phyloP scores from a whole-genome alignment of 2,329 filamentous ascomycete genomes.

The Sclerotinia borealis region DNA sequence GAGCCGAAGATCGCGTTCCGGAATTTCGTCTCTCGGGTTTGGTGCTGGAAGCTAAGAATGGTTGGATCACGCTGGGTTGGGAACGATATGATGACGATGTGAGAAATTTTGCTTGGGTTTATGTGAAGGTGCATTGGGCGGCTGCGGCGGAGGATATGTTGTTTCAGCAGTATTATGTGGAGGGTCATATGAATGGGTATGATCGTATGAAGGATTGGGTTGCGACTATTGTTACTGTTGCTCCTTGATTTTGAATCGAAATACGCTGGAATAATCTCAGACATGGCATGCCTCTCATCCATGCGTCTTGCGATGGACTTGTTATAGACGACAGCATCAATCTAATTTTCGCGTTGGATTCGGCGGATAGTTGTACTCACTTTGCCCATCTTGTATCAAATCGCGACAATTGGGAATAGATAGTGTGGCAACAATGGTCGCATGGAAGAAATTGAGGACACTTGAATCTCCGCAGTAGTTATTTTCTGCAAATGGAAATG shows the following conservation, averaged over 20 bases:
- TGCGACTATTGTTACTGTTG: background rate
- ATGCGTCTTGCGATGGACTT: background rate
- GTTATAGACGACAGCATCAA: background rate
- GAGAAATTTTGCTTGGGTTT: slow-evolving; percentile 9
- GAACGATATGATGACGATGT: slow-evolving; percentile 9
- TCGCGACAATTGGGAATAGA: background rate
- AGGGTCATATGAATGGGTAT: slow-evolving; percentile 2
- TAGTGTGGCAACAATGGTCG: background rate
- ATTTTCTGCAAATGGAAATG: background rate
- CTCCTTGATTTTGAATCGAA: background rate
- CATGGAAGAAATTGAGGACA: background rate
- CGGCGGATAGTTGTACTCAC: background rate
- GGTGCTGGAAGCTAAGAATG: background rate
- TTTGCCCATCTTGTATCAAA: background rate
- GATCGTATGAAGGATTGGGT: slow-evolving; percentile 10
- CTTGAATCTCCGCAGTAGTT: background rate
- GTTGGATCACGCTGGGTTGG: background rate
- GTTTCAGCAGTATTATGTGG: slow-evolving; percentile 5
- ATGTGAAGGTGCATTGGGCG: background rate
- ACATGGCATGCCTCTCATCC: background rate
- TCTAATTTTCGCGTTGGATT: too few relatives aligned
- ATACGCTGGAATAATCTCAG: background rate
- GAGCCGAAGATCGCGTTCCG: background rate
- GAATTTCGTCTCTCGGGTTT: slow-evolving; percentile 2
- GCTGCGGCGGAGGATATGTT: background rate